A percentile compares a stretch with the other conserved stretches of the same genome.
Evolutionary conservation across 2,329 filamentous ascomycete genomes (phyloP).

Genomic region (Xylaria sp.): DNA sequence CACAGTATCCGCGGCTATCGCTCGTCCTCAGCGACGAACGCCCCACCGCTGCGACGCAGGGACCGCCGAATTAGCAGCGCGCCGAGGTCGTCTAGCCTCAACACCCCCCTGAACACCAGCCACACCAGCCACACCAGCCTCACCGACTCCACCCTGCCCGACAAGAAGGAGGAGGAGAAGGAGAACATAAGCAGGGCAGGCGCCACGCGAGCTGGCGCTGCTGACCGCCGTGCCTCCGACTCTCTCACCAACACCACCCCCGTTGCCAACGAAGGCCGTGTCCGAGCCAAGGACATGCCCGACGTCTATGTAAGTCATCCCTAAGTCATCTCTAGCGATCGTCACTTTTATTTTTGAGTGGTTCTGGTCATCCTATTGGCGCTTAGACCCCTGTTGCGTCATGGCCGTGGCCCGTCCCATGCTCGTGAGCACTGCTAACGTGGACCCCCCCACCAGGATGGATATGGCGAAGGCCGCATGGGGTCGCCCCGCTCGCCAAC

Average conservation of each 20-base stretch:
- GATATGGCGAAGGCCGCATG: slow-evolving; percentile 81
- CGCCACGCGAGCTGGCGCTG: slow-evolving; percentile 28
- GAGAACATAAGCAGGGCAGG: slow-evolving; percentile 33
- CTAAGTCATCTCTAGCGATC: neutral
- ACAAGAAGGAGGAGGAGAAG: neutral
- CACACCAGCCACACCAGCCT: slow-evolving; percentile 27
- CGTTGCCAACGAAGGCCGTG: slow-evolving; percentile 81
- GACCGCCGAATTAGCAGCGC: slow-evolving; percentile 69
- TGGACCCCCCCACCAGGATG: slow-evolving; percentile 58
- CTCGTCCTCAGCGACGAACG: slow-evolving; percentile 43
- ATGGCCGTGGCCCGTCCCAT: too few species aligned
- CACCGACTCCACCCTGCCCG: slow-evolving; percentile 21
- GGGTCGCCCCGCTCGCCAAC: slow-evolving; percentile 88
- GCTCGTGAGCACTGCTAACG: slow-evolving; percentile 6
- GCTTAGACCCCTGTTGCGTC: too few species aligned
- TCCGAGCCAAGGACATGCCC: slow-evolving; percentile 78
- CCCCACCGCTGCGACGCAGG: slow-evolving; percentile 64
- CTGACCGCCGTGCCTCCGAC: slow-evolving; percentile 24
- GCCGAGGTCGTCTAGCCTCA: slow-evolving; percentile 63
- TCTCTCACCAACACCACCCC: slow-evolving; percentile 47
- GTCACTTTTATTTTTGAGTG: neutral
- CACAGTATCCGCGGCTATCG: slow-evolving; percentile 33
- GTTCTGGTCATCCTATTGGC: neutral
- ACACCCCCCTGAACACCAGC: slow-evolving; percentile 35
- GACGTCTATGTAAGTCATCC: slow-evolving; percentile 79